Evolutionary conservation across 2,329 filamentous ascomycete species (phyloP), one percentile per base, ranked within the genome.

Genomic region (Colletotrichum salicis): DNA sequence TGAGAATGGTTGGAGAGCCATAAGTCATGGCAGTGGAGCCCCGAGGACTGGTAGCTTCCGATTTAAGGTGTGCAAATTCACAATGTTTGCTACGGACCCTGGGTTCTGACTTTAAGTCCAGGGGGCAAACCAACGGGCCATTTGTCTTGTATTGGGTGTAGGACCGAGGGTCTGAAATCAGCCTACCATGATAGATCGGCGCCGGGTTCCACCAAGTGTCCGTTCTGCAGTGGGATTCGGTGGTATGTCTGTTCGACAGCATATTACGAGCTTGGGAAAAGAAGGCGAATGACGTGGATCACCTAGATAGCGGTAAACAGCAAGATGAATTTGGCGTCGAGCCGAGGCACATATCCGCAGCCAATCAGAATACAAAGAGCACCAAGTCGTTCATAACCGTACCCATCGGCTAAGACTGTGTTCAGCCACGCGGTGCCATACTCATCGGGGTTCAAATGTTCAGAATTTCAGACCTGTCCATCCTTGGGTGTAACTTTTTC

Each of bases 1-100:
- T 63, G 69, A 69, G 59, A 61, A 29, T 19, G 56, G 37, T 15
- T 5, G 4, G 61, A 19, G 31, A 24, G 52, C 64, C 61, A 71
- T 24, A 72, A 71, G 67, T 70, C 56, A 71, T 58, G 56, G 31
- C 13, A 61, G 69, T 71, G 69, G 69, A 68, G 59, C 65, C 69
- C 27, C 15, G 22, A 35, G 48, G 33, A 29, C 61, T 27, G 22
- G 48, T 48, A 45, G 64, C 56, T 68, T 68, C 41, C 59, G 19
- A 29, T 37, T 24, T 61, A 45, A 24, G 58, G 19, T 48, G 61
- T n/a, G 52, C 58, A 66, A 60, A 33, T 48, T 22, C 41, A n/a
- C 41, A 48, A n/a, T 48, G 41, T 48, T 48, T n/a, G 41, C 41
- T 48, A 10, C 19, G 19, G 19, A 48, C 41, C 41, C 13, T 41